Evolutionary conservation across 2,329 filamentous ascomycete species (phyloP).

Genomic region (Pestalotiopsis sp.): DNA sequence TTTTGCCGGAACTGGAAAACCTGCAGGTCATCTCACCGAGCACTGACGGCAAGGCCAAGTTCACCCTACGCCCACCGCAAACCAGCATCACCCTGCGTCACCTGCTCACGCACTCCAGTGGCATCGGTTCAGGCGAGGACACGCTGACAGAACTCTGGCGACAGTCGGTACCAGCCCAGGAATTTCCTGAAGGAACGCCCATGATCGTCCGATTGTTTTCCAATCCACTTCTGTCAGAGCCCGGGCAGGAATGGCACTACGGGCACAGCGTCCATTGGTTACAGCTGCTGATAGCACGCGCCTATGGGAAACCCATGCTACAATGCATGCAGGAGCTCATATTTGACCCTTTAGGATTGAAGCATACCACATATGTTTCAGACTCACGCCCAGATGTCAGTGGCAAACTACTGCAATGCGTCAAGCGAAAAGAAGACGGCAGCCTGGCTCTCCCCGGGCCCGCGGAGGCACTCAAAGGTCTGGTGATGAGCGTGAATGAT

Average conservation of each 20-base stretch:
- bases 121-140: slow-evolving; percentile 40
- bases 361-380: slow-evolving; percentile 23
- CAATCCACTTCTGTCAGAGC: slow-evolving; percentile 44
- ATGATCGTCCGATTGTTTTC: slow-evolving; percentile 27
- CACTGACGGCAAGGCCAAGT: slow-evolving; percentile 32
- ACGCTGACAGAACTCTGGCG: slow-evolving; percentile 1
- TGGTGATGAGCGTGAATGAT: slow-evolving; percentile 20
- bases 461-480: slow-evolving; percentile 16
- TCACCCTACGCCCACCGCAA: not conserved
- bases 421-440: slow-evolving; percentile 14
- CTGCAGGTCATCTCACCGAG: slow-evolving; percentile 44
- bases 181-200: not conserved
- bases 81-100: slow-evolving; percentile 44
- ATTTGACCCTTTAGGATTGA: slow-evolving; percentile 21
- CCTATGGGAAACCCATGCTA: slow-evolving; percentile 22
- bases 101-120: slow-evolving; percentile 50
- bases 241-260: slow-evolving; percentile 46
- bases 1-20: slow-evolving; percentile 45
- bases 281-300: slow-evolving; percentile 30
- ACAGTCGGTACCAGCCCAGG: not conserved
- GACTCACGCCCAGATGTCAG: slow-evolving; percentile 19
- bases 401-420: slow-evolving; percentile 21
- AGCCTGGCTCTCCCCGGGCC: slow-evolving; percentile 10
- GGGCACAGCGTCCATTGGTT: slow-evolving; percentile 45
- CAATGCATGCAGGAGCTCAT: slow-evolving; percentile 24